A percentile compares a stretch with the other conserved stretches of the same genome.
Evolutionary conservation across 805 yeast species (phyloP).

Genomic region (Metschnikowia noctiluminum): DNA sequence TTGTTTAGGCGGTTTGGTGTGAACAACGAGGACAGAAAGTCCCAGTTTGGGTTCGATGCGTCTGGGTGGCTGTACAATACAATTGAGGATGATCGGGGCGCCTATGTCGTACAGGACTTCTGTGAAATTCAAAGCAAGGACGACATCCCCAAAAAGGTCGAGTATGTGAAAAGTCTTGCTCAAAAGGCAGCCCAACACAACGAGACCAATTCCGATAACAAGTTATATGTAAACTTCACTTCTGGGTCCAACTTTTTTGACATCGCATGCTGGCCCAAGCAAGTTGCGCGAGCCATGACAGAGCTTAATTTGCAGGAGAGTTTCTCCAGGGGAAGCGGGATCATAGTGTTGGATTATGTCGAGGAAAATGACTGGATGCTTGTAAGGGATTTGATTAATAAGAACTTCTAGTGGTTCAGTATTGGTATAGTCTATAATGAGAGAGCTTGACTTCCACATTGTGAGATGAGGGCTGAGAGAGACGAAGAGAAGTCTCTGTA

Average conservation of each 20-base stretch:
- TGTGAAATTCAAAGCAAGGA: conserved; percentile 55
- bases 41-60: conserved; percentile 65
- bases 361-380: conserved; percentile 61
- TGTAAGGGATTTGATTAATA: conserved; percentile 47
- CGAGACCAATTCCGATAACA: conserved; percentile 39
- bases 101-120: conserved; percentile 67
- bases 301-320: conserved; percentile 42
- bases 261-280: conserved; percentile 70
- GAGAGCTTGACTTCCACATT: too few species aligned
- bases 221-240: conserved; percentile 67
- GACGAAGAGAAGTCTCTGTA: too few species aligned
- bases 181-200: conserved; percentile 51
- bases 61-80: conserved; percentile 64
- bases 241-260: conserved; percentile 72
- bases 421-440: background rate
- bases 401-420: conserved; percentile 33
- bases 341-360: conserved; percentile 65
- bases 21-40: conserved; percentile 38
- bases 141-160: conserved; percentile 55
- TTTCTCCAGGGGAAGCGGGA: conserved; percentile 57
- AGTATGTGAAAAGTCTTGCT: conserved; percentile 54
- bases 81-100: conserved; percentile 60
- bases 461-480: too few species aligned
- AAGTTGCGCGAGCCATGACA: conserved; percentile 53
- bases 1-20: conserved; percentile 73